Evolutionary conservation across 2,329 filamentous ascomycete species (phyloP), one percentile per base, ranked within the genome.

Genomic region (Penicillium sumatraense): DNA sequence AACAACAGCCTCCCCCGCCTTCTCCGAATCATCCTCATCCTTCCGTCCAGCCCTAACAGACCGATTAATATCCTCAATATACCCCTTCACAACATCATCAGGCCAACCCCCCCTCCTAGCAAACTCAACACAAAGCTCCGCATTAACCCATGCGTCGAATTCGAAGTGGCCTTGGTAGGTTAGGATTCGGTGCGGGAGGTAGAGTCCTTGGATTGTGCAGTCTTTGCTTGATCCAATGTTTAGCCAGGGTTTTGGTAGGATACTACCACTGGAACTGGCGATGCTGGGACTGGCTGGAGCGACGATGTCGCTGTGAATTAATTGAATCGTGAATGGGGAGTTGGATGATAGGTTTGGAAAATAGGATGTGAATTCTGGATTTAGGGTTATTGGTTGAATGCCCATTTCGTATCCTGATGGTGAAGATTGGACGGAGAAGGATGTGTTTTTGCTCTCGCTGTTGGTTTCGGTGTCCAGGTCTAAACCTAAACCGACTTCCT

Each of bases 281-380:
- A n/a, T n/a, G n/a, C n/a, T n/a, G n/a, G n/a, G n/a, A n/a, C n/a
- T n/a, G n/a, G n/a, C n/a, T n/a, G 64, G 53, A 2, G 66, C 57
- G 0, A 74, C 72, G 16, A 61, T 61, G 24, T 75, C 72, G 3
- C 68, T 65, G 45, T 75, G 72, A 7, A 75, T 58, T 20, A 74
- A 57, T 54, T 74, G 72, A 29, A 75, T 56, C 2, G 63, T 62
- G 51, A 73, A 61, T 36, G 59, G 49, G 4, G 49, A 8, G 1
- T 20, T 41, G 0, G 48, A 49, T 1, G 38, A 46, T 5, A 57
- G 65, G 53, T 41, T 57, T 18, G 51, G 54, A 29, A 49, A 59
- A 13, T 53, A 49, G 10, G 53, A 45, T 1, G 51, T 53, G 35
- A 72, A 72, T 5, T 49, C 31, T 5, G 49, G 50, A 3, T 66